Evolutionary conservation across 2,329 filamentous ascomycete genomes (phyloP).

Genomic region (Scortechinia acanthostroma): DNA sequence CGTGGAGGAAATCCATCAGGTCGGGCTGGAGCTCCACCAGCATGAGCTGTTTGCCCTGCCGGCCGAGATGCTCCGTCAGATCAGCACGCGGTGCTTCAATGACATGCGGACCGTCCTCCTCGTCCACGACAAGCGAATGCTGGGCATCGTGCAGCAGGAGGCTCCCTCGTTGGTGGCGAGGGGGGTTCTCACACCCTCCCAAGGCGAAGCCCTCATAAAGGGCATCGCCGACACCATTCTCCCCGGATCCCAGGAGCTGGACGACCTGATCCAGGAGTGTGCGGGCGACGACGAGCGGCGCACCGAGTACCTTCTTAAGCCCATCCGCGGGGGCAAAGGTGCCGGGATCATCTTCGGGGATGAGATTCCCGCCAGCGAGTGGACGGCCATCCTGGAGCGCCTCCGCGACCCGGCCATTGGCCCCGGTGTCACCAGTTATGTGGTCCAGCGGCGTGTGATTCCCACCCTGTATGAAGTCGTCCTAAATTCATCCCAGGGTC

Average conservation of each 20-base stretch:
- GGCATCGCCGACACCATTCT: constrained; percentile 23
- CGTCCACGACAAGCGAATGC: constrained; percentile 32
- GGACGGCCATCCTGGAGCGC: constrained; percentile 12
- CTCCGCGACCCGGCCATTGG: constrained; percentile 5
- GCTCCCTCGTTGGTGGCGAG: constrained; percentile 13
- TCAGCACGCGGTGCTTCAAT: constrained; percentile 27
- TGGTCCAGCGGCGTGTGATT: constrained; percentile 18
- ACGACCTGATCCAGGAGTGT: constrained; percentile 8
- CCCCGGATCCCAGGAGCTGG: constrained; percentile 15
- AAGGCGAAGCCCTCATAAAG: constrained; percentile 13
- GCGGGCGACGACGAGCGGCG: constrained; percentile 10
- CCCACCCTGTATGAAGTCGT: constrained; percentile 21
- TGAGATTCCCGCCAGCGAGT: constrained; percentile 17
- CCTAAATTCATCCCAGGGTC: constrained; percentile 8
- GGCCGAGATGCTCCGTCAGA: constrained; percentile 19
- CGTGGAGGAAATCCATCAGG: constrained; percentile 22
- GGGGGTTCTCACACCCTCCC: constrained; percentile 12
- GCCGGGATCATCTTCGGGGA: constrained; percentile 29
- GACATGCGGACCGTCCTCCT: constrained; percentile 28
- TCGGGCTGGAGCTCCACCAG: constrained; percentile 28
- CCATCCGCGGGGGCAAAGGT: constrained; percentile 25
- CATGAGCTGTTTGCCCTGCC: constrained; percentile 20
- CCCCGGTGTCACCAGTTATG: constrained; percentile 6
- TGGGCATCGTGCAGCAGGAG: constrained; percentile 26
- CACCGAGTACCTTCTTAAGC: constrained; percentile 27